These are phyloP conservation scores for Wickerhamomyces sp. DNA, from an alignment of 1,139 yeast genomes.

Conservation along the genomic window DNA sequence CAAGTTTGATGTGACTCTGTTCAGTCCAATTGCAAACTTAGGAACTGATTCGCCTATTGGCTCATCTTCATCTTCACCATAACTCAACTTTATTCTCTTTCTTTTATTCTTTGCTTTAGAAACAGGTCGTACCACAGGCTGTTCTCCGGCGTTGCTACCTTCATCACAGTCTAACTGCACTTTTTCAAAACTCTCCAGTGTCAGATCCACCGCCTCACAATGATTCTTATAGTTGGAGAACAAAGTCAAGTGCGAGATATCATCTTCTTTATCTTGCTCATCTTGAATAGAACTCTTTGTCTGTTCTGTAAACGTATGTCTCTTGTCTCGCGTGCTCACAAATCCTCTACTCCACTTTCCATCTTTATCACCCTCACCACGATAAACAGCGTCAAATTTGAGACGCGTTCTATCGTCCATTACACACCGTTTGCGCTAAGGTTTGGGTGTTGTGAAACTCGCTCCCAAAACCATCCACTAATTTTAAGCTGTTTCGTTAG, in stretches of 20 bases:
- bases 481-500: too few relatives aligned
- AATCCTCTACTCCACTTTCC: constrained; percentile 5
- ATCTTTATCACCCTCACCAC: constrained; percentile 1
- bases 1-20: constrained; percentile 14
- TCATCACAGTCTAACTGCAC: background rate
- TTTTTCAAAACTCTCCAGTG: constrained; percentile 2
- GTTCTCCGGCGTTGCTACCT: background rate
- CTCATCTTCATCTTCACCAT: constrained; percentile 10
- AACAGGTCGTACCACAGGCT: too few relatives aligned
- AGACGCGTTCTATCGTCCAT: constrained; percentile 6
- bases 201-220: constrained; percentile 3
- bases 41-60: background rate
- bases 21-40: constrained; percentile 9
- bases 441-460: too few relatives aligned
- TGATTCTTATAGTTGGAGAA: constrained; percentile 7
- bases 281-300: constrained; percentile 15
- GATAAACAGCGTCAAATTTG: constrained; percentile 9
- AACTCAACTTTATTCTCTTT: constrained; percentile 9
- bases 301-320: constrained; percentile 10
- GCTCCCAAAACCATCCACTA: background rate
- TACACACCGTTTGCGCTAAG: background rate
- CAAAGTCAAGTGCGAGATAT: constrained; percentile 5
- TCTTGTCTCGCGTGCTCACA: constrained; percentile 9
- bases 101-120: constrained; percentile 2
- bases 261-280: constrained; percentile 13